Evolutionary conservation across 495 filamentous ascomycete genomes (phyloP), one percentile per base, ranked within the genome.

Genomic region (Entonaema liquescens): DNA sequence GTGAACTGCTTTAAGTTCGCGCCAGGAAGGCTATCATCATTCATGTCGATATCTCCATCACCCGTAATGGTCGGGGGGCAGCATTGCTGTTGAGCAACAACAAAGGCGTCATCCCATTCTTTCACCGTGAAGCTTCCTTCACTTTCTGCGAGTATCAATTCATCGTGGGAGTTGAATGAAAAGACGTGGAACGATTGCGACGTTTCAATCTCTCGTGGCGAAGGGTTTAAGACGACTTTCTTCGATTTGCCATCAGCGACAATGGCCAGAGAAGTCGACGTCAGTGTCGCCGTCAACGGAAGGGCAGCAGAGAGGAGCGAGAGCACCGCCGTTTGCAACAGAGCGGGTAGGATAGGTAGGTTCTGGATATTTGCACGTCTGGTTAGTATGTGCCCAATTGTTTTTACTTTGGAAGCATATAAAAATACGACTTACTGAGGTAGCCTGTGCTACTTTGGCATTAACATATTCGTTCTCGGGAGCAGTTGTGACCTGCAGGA

Each of bases 81-180:
- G 79, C 93, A 97, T 47, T 87, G 85, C 26, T 79, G 75, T 71
- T 87, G 82, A 31, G 90, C 93, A 54, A 82, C 81, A 72, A 90
- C 83, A 75, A 87, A 89, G 5, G 90, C 87, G 19, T 83, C 80
- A 57, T 94, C 89, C 93, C 94, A 97, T 36, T 87, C 89, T 38
- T 90, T 87, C 63, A 92, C 83, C 21, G 86, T 87, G 72, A 97
- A 98, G 31, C 80, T 79, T 0, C 95, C 95, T 72, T 94, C 88
- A 75, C 93, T 96, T 76, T 97, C 91, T 35, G 87, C 89, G 44
- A 97, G 78, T 17, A 97, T 79, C 31, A 97, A 78, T 58, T 93
- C 90, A 17, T 89, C 87, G 56, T 89, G 87, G 6, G 89, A 91
- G 26, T 91, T 91, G 71, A 94, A 95, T 2, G 89, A 90, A 31